Evolutionary conservation across 495 filamentous ascomycete species (phyloP).

Genomic region (Jackrogersella minutella): DNA sequence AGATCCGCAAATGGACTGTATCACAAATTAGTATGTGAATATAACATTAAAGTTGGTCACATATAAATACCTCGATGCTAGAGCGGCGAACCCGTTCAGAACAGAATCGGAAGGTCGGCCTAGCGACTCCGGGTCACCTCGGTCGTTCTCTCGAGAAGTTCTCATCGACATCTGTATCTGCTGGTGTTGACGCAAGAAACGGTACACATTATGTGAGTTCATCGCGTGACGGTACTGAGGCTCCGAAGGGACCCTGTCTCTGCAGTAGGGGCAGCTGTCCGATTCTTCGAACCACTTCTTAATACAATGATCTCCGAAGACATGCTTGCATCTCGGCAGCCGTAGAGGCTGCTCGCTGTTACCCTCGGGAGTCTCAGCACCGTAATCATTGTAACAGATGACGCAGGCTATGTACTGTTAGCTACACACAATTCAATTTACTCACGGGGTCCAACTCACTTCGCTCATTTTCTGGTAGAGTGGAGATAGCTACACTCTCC

Average conservation of each 20-base stretch:
- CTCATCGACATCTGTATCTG: slow-evolving; percentile 24
- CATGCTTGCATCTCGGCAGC: slow-evolving; percentile 64
- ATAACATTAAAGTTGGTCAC: neutral
- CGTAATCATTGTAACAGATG: slow-evolving; percentile 67
- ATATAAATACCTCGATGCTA: slow-evolving; percentile 30
- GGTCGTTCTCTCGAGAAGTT: slow-evolving; percentile 13
- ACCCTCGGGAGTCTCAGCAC: slow-evolving; percentile 59
- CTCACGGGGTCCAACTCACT: slow-evolving; percentile 52
- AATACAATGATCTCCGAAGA: slow-evolving; percentile 67
- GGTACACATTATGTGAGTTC: slow-evolving; percentile 29
- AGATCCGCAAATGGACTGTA: slow-evolving; percentile 25
- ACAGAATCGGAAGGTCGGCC: slow-evolving; percentile 5
- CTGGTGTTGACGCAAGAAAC: slow-evolving; percentile 39
- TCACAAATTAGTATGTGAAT: slow-evolving; percentile 1
- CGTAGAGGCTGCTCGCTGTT: slow-evolving; percentile 58
- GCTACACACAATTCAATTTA: neutral
- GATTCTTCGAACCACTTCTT: slow-evolving; percentile 68
- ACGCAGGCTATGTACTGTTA: slow-evolving; percentile 54
- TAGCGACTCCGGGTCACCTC: slow-evolving; percentile 13
- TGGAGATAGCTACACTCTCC: slow-evolving; percentile 51
- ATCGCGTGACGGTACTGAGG: slow-evolving; percentile 33
- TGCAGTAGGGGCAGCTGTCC: slow-evolving; percentile 66
- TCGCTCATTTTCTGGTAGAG: slow-evolving; percentile 54
- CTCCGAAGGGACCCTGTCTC: slow-evolving; percentile 64
- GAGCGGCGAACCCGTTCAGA: slow-evolving; percentile 1